Evolutionary conservation across 2,329 filamentous ascomycete genomes (phyloP).

Genomic region (Thelonectria rubi): DNA sequence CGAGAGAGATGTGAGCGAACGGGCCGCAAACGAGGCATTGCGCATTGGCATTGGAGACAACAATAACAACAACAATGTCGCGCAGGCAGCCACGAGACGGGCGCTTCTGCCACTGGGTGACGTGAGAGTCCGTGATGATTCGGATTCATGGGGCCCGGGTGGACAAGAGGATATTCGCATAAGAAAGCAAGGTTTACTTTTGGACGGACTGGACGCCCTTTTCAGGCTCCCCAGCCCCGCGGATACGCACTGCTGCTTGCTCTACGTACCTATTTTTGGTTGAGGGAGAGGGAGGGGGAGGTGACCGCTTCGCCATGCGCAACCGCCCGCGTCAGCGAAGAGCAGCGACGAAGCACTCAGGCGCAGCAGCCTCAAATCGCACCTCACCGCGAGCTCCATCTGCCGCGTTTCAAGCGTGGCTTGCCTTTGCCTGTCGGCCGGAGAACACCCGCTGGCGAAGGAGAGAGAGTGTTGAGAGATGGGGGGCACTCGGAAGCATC

Average conservation of each 20-base stretch:
- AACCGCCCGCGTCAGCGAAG: conserved; percentile 12
- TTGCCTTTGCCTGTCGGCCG: conserved; percentile 12
- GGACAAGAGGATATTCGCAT: conserved; percentile 17
- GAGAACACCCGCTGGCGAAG: conserved; percentile 7
- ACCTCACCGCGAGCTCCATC: neutral
- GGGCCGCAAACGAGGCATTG: conserved; percentile 28
- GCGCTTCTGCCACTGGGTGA: conserved; percentile 35
- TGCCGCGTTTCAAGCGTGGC: conserved; percentile 32
- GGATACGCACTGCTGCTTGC: conserved; percentile 10
- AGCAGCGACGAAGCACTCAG: too few species aligned
- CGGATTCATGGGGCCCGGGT: neutral
- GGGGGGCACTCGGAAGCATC: conserved; percentile 26
- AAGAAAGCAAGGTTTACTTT: conserved; percentile 1
- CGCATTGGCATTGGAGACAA: conserved; percentile 32
- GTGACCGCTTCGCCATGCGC: conserved; percentile 7
- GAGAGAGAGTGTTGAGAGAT: conserved; percentile 19
- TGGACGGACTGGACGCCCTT: neutral
- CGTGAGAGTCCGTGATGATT: conserved; percentile 23
- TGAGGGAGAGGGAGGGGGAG: conserved; percentile 6
- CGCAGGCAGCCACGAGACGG: conserved; percentile 37
- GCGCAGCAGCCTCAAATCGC: neutral
- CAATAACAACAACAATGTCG: conserved; percentile 31
- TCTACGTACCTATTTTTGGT: conserved; percentile 20
- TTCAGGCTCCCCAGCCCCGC: neutral
- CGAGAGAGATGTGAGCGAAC: conserved; percentile 23